phyloP scores from a whole-genome alignment of 2,329 filamentous ascomycete genomes.

The Volutella citrinella region DNA sequence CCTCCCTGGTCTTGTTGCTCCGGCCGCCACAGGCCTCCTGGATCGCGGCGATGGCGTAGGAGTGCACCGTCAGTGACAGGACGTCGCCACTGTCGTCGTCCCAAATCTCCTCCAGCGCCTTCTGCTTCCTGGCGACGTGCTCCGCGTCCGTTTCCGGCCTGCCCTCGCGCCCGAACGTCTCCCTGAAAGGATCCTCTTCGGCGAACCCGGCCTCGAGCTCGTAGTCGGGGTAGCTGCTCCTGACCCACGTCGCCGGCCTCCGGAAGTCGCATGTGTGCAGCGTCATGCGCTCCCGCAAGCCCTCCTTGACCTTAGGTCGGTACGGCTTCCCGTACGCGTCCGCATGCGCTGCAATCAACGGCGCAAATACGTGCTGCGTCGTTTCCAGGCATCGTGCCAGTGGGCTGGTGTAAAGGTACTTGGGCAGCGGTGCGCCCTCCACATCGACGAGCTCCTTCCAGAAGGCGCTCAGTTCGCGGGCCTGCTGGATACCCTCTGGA shows the following conservation, averaged over 20 bases:
- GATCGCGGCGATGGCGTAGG: conserved; percentile 43
- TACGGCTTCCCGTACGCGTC: conserved; percentile 43
- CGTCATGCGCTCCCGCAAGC: conserved; percentile 57
- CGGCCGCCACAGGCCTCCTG: conserved; percentile 39
- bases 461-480: conserved; percentile 47
- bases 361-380: conserved; percentile 47
- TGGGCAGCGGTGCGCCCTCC: conserved; percentile 49
- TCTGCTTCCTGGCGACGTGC: conserved; percentile 41
- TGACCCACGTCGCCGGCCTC: conserved; percentile 46
- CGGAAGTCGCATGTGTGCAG: conserved; percentile 61
- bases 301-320: conserved; percentile 53
- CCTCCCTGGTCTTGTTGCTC: conserved; percentile 48
- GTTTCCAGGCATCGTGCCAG: conserved; percentile 58
- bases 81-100: conserved; percentile 31
- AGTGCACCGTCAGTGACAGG: conserved; percentile 51
- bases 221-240: conserved; percentile 46
- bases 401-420: conserved; percentile 56
- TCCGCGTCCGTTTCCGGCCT: conserved; percentile 47
- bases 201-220: conserved; percentile 51
- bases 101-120: conserved; percentile 47
- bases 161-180: conserved; percentile 46
- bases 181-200: conserved; percentile 57
- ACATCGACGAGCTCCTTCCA: conserved; percentile 44
- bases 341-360: conserved; percentile 33
- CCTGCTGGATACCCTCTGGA: conserved; percentile 50